Base-by-base conservation (phyloP, 768 basidiomycete genomes). In the Termitomyces sp. region DNA sequence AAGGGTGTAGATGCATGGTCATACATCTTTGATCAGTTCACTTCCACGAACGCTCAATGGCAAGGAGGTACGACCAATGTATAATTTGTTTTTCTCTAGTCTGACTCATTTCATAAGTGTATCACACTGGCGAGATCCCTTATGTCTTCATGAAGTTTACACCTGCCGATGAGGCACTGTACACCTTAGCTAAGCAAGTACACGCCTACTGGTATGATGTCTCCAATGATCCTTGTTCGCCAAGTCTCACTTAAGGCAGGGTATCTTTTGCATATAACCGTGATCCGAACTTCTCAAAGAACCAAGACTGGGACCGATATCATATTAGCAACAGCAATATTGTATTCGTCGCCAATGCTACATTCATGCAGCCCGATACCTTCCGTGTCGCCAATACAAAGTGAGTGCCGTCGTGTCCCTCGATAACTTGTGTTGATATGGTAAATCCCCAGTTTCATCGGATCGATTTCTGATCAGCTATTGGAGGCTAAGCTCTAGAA, bases 101-200 rank as follows among this genome's bases (percentile, higher is more conserved):
- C 37, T 4, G 15, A 29, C 46, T 63, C 20, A 17, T 15, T 47
- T 17, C n/a, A 11, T 31, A 1, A 67, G 66, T 64, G 17, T 60
- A 59, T 20, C 66, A 67, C 51, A 67, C 66, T 31, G 56, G 59
- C 36, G 66, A 67, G 47, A 67, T 65, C 14, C 66, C 66, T 20
- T 67, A 62, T 31, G 61, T 67, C 40, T 65, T 67, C 48, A 66
- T 66, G 63, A 63, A 67, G 56, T 63, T 66, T 37, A 52, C 57
- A 4, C 63, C 65, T 11, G 60, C 62, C 1, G 64, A 67, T 29
- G 61, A 56, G 10, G 5, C 46, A 10, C 31, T 62, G 3, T 66
- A 66, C 20, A 60, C 62, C 25, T 46, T 67, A 37, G 47, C 66
- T n/a, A 42, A 64, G 48, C 60, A 67, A 43, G 32, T 67, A 29